phyloP scores from a whole-genome alignment of 2,329 filamentous ascomycete species.

The Fusarium temperatum region DNA sequence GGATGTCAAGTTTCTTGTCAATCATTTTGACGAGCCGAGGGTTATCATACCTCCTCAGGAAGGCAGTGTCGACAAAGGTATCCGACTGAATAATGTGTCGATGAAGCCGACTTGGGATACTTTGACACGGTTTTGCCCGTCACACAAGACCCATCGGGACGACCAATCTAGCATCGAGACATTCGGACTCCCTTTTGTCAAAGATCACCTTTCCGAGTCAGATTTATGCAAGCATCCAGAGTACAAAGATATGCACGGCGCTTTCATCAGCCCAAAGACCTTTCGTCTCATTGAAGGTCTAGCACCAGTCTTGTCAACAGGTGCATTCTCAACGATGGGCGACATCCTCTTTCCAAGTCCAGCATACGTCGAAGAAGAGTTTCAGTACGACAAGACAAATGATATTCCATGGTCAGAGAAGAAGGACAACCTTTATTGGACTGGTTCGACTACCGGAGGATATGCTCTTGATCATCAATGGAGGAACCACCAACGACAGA shows the following conservation, averaged over 20 bases:
- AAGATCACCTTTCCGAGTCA: conserved; percentile 36
- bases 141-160: not conserved
- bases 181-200: conserved; percentile 50
- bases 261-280: conserved; percentile 55
- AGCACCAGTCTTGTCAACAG: conserved; percentile 59
- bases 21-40: conserved; percentile 59
- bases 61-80: not conserved
- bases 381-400: conserved; percentile 50
- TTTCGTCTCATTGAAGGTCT: conserved; percentile 51
- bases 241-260: conserved; percentile 54
- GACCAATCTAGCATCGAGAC: conserved; percentile 9
- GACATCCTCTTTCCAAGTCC: conserved; percentile 63
- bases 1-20: conserved; percentile 55
- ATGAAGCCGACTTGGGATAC: conserved; percentile 43
- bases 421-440: conserved; percentile 63
- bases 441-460: conserved; percentile 63
- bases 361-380: conserved; percentile 55
- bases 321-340: conserved; percentile 56
- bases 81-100: conserved; percentile 43
- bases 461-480: conserved; percentile 49
- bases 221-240: conserved; percentile 58
- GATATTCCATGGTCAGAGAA: conserved; percentile 62
- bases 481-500: conserved; percentile 58
- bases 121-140: conserved; percentile 45
- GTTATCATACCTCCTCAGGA: conserved; percentile 46